Evolutionary conservation across 139 green algal genomes (phyloP).

Genomic region (Chlorella sp.): DNA sequence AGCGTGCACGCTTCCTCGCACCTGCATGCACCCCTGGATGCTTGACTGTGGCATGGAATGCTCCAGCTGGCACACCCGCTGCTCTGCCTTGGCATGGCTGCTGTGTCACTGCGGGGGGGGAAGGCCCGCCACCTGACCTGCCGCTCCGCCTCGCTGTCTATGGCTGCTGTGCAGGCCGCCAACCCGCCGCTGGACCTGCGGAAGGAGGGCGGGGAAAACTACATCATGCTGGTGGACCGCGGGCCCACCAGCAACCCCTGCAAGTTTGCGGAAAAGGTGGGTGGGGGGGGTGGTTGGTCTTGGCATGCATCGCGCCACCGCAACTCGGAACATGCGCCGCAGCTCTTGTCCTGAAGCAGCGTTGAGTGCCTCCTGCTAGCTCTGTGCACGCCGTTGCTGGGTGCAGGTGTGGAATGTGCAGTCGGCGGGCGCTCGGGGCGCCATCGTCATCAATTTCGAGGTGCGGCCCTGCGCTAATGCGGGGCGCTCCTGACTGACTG

Average conservation of each 20-base stretch:
- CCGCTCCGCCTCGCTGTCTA: too few species aligned
- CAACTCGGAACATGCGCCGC: too few species aligned
- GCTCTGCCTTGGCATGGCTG: too few species aligned
- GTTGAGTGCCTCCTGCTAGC: too few species aligned
- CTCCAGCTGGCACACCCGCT: too few species aligned
- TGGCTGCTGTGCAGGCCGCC: slow-evolving; percentile 38
- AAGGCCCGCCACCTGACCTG: not conserved
- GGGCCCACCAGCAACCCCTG: slow-evolving; percentile 58
- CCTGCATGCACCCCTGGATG: too few species aligned
- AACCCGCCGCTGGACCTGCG: slow-evolving; percentile 37
- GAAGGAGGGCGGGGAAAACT: slow-evolving; percentile 27
- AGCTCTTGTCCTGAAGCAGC: too few species aligned
- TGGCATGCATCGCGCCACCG: not conserved
- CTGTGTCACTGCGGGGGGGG: slow-evolving; percentile 29
- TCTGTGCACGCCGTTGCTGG: not conserved
- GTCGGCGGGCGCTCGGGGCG: slow-evolving; percentile 80
- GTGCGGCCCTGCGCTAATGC: too few species aligned
- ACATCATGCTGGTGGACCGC: slow-evolving; percentile 75
- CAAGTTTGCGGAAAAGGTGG: slow-evolving; percentile 87
- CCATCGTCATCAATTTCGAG: slow-evolving; percentile 75
- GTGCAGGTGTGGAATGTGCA: slow-evolving; percentile 83
- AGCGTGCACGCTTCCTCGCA: too few species aligned
- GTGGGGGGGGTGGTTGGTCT: not conserved
- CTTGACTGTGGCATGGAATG: too few species aligned
- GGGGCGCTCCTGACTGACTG: too few species aligned